Conservation (phyloP, 805 yeast genomes). For the Myxozyma lipomycoides region DNA sequence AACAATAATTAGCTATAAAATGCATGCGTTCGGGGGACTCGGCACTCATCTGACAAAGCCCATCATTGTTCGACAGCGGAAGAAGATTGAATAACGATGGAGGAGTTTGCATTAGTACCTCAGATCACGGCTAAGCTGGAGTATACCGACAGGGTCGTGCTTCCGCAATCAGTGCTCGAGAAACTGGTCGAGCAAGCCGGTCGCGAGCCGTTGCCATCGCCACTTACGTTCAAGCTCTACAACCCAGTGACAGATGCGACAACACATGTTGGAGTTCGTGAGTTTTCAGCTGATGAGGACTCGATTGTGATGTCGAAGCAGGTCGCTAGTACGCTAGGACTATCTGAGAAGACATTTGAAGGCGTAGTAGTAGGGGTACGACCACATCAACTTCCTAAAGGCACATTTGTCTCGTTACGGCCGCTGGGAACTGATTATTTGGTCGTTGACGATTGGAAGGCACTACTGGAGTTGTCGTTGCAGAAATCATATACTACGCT, state of each 20-base stretch:
- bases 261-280: slow-evolving; percentile 46
- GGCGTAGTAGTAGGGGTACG: slow-evolving; percentile 28
- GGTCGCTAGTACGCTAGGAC: slow-evolving; percentile 36
- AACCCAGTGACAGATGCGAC: slow-evolving; percentile 30
- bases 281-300: slow-evolving; percentile 45
- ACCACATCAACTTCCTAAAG: slow-evolving; percentile 44
- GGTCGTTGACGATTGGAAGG: slow-evolving; percentile 49
- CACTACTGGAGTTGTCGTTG: slow-evolving; percentile 50
- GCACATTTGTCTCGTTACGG: slow-evolving; percentile 44
- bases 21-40: no score
- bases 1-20: no score
- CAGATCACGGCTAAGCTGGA: slow-evolving; percentile 7
- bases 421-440: slow-evolving; percentile 39
- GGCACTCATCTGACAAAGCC: no score
- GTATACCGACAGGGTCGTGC: slow-evolving; percentile 27
- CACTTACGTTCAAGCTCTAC: slow-evolving; percentile 39
- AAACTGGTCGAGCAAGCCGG: slow-evolving; percentile 17
- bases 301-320: slow-evolving; percentile 40
- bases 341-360: slow-evolving; percentile 9
- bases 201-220: slow-evolving; percentile 36
- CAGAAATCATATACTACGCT: slow-evolving; percentile 50
- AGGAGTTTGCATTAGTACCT: not conserved
- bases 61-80: no score
- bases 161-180: slow-evolving; percentile 29
- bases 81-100: no score